Base-by-base conservation (phyloP, 1,284 basidiomycete genomes). In the Pyrrhoderma noxium region DNA sequence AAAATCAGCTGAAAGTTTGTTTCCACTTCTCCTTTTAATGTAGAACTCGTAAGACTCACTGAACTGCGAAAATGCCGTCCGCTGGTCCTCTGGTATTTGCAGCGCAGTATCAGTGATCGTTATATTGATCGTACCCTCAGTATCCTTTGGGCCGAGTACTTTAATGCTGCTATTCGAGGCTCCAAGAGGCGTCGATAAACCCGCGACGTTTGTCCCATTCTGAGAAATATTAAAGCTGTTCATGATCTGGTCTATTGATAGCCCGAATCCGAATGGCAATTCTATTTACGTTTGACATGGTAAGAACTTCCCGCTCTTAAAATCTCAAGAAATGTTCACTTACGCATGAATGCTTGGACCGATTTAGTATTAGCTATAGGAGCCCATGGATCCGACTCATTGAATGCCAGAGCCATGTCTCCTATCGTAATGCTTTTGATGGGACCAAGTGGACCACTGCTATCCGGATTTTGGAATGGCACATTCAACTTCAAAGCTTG, bases 201-300 rank as follows among this genome's bases (percentile, higher is more conserved):
- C 76, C 40, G 77, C 81, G 2, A 82, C 74, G 18, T 68, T 64
- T 3, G 64, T 64, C 21, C 72, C 73, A 56, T 78, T 74, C 60
- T 66, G 76, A 35, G 75, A 71, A 59, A 83, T 81, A 41, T 74
- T 79, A 64, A 85, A 83, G 51, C 71, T 69, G 62, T 89, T 89
- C 62, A 77, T 68, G 27, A 89, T 86, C 58, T 80, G 64, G 25
- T 73, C 73, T 49, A 90, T 80, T n/a, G 70, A 67, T 11, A 89
- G 48, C 22, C 69, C 68, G 66, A 90, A 89, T n/a, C 87, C 88
- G 58, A 90, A 90, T 25, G 87, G 88, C 49, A 90, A 66, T 53
- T 73, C 82, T 82, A 56, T 31, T 48, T 37, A 44, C 19, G 3
- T 18, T n/a, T n/a, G 42, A 9, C 45, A 49, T 2, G 58, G 37